A percentile compares a stretch with the other conserved stretches of the same genome.
phyloP scores from a whole-genome alignment of 129 eudicot genomes.

The Gnaphalium uliginosum region DNA sequence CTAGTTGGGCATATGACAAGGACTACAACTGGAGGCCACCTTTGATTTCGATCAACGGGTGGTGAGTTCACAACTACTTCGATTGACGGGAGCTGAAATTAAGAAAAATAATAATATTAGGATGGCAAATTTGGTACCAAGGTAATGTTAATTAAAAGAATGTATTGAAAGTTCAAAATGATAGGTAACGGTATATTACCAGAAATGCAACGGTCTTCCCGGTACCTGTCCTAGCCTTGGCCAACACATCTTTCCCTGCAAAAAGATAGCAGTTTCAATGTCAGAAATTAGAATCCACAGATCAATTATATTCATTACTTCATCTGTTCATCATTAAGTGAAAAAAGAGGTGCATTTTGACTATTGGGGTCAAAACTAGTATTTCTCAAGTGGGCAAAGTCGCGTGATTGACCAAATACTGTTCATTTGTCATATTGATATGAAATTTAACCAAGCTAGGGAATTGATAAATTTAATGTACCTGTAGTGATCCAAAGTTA shows the following conservation, averaged over 20 bases:
- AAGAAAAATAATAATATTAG: constrained; percentile 3
- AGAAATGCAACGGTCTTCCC: constrained; percentile 99
- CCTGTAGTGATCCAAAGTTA: not conserved
- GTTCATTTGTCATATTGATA: not conserved
- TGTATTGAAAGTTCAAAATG: not conserved
- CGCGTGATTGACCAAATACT: not conserved
- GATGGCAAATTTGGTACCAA: not conserved
- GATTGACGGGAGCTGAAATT: constrained; percentile 89
- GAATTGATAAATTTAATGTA: not conserved
- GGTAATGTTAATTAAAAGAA: not conserved
- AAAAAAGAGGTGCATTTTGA: constrained; percentile 10
- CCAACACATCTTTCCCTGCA: constrained; percentile 94
- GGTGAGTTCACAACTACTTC: constrained; percentile 71
- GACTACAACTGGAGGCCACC: constrained; percentile 78
- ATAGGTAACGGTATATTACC: constrained; percentile 47
- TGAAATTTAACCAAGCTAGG: not conserved
- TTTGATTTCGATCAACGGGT: constrained; percentile 65
- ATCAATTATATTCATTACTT: too few species aligned
- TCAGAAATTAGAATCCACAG: not conserved
- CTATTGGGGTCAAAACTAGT: not conserved
- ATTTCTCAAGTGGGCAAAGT: not conserved
- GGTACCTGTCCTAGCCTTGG: constrained; percentile 98
- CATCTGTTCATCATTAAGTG: not conserved
- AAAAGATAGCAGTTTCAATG: not conserved
- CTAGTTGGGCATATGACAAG: constrained; percentile 97